Conservation (phyloP, 2,329 filamentous ascomycete species). For the Monosporascus sp. region DNA sequence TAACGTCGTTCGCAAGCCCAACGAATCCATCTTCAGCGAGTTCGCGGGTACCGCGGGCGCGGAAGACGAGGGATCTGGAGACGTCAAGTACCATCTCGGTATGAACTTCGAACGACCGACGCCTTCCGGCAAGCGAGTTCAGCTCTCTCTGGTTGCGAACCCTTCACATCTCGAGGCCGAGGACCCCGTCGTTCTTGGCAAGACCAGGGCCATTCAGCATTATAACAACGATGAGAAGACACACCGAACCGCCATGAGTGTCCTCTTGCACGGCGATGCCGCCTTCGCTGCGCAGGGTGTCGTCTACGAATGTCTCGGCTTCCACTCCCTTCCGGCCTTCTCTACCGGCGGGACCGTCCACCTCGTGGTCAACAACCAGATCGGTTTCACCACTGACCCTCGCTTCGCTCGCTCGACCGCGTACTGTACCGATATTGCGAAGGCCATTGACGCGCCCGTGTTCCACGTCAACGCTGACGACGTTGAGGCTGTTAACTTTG, state of each 20-base stretch:
- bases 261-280: conserved; percentile 93
- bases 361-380: conserved; percentile 98
- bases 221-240: conserved; percentile 96
- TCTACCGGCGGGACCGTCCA: conserved; percentile 97
- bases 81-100: conserved; percentile 98
- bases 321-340: conserved; percentile 92
- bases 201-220: conserved; percentile 96
- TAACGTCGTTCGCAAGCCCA: conserved; percentile 98
- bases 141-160: conserved; percentile 96
- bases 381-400: conserved; percentile 98
- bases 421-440: conserved; percentile 99
- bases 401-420: conserved; percentile 95
- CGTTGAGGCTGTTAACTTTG: conserved; percentile 96
- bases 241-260: conserved; percentile 87
- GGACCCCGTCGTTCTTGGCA: conserved; percentile 94
- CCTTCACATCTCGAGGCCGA: conserved; percentile 97
- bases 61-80: conserved; percentile 92
- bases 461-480: conserved; percentile 99
- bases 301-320: conserved; percentile 97
- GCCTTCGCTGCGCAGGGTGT: conserved; percentile 95
- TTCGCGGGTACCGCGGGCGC: conserved; percentile 85
- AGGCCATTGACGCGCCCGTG: conserved; percentile 95
- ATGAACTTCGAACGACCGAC: conserved; percentile 99
- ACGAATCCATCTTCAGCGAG: conserved; percentile 99
- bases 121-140: conserved; percentile 97